Conservation (phyloP, 73 alveolate genomes). For the Stentor roeselii region DNA sequence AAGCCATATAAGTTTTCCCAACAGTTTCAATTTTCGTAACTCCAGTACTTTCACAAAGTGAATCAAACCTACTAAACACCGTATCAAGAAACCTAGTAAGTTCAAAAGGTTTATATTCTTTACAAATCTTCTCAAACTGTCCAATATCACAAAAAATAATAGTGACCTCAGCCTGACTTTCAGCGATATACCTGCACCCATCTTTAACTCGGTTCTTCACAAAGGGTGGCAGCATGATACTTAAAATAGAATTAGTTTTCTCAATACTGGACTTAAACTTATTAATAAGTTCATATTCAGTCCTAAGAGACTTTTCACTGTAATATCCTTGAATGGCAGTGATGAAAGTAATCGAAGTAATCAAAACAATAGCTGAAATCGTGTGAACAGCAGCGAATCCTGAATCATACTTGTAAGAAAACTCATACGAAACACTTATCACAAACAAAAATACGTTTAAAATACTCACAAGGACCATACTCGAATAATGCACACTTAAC, state of each 20-base stretch:
- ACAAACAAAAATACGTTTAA: not conserved
- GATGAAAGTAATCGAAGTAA: not conserved
- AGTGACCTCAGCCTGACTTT: conserved; percentile 70
- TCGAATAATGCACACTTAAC: not conserved
- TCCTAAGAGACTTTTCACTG: not conserved
- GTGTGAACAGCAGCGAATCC: not conserved
- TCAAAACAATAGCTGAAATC: not conserved
- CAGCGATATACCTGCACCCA: conserved; percentile 59
- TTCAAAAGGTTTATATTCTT: conserved; percentile 44
- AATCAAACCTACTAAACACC: conserved; percentile 67
- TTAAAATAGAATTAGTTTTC: conserved; percentile 41
- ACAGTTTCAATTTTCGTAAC: conserved; percentile 76
- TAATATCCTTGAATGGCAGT: not conserved
- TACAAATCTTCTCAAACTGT: conserved; percentile 67
- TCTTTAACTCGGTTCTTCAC: conserved; percentile 61
- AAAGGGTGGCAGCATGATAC: conserved; percentile 69
- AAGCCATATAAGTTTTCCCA: conserved; percentile 81
- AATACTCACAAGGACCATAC: not conserved
- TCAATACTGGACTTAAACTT: not conserved
- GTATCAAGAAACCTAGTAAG: conserved; percentile 56
- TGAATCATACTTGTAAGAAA: not conserved
- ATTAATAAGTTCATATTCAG: not conserved
- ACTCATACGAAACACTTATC: not conserved
- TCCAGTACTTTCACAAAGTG: conserved; percentile 49
- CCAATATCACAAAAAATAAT: conserved; percentile 68